phyloP scores from a whole-genome alignment of 2,329 filamentous ascomycete genomes.

The Ascochyta pisi region DNA sequence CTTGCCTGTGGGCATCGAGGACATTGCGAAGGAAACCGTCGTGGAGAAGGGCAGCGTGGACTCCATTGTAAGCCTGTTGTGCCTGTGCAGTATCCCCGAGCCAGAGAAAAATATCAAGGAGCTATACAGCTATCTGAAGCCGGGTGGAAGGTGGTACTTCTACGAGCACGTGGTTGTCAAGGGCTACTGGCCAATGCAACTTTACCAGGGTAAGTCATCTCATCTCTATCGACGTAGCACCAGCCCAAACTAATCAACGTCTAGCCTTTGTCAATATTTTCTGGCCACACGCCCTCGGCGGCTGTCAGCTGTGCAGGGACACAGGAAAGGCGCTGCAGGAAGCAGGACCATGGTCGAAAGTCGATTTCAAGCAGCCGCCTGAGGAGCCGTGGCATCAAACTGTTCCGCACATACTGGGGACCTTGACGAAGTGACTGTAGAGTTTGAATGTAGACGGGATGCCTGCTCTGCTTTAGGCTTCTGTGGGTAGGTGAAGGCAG shows the following conservation, averaged over 20 bases:
- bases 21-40: slow-evolving; percentile 12
- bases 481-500: too few species aligned
- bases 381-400: slow-evolving; percentile 21
- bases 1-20: slow-evolving; percentile 22
- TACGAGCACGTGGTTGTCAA: slow-evolving; percentile 25
- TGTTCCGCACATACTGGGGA: slow-evolving; percentile 24
- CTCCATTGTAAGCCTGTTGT: slow-evolving; percentile 24
- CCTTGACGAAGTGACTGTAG: slow-evolving; percentile 19
- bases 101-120: slow-evolving; percentile 26
- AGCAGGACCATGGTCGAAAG: slow-evolving; percentile 23
- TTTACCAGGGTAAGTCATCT: slow-evolving; percentile 25
- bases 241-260: too few species aligned
- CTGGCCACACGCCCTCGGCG: slow-evolving; percentile 24
- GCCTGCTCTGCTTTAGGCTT: background rate
- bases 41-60: slow-evolving; percentile 26
- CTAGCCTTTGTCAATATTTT: slow-evolving; percentile 21
- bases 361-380: slow-evolving; percentile 24
- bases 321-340: slow-evolving; percentile 18
- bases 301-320: slow-evolving; percentile 27
- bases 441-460: background rate
- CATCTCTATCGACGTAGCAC: background rate
- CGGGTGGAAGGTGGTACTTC: slow-evolving; percentile 27
- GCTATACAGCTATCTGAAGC: slow-evolving; percentile 23
- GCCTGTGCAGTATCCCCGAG: slow-evolving; percentile 27
- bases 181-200: slow-evolving; percentile 17